Conservation (phyloP, 345 rosid genomes). For the Corchorus olitorius region DNA sequence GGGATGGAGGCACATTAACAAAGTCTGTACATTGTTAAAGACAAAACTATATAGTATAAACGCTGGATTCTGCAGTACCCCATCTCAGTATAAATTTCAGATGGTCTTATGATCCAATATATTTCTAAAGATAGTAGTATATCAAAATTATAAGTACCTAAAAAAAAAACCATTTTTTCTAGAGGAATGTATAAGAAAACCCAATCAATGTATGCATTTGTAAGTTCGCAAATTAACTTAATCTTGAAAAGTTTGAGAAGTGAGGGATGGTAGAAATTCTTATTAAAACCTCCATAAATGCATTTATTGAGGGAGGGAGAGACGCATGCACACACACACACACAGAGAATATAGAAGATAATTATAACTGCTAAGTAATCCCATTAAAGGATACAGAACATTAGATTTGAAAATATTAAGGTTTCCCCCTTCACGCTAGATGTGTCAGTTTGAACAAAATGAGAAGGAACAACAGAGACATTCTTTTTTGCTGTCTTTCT, state of each 20-base stretch:
- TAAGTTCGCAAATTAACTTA: not conserved
- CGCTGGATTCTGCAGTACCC: not conserved
- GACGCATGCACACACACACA: not conserved
- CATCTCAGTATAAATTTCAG: not conserved
- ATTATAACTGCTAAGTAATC: not conserved
- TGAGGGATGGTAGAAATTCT: not conserved
- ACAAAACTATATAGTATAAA: not conserved
- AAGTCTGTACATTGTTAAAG: slow-evolving; percentile 57
- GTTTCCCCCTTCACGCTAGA: slow-evolving; percentile 80
- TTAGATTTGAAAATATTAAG: slow-evolving; percentile 70
- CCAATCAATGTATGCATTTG: too few species aligned
- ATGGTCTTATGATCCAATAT: not conserved
- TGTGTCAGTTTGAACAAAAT: slow-evolving; percentile 78
- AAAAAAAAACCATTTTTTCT: not conserved
- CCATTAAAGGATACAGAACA: slow-evolving; percentile 84
- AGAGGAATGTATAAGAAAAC: too few species aligned
- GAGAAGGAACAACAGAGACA: slow-evolving; percentile 71
- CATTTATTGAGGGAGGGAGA: not conserved
- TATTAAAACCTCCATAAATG: not conserved
- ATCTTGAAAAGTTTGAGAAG: not conserved
- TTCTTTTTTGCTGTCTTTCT: slow-evolving; percentile 59
- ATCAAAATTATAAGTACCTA: not conserved
- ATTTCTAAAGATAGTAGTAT: not conserved
- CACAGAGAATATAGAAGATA: not conserved
- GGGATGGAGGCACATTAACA: slow-evolving; percentile 67